These are phyloP conservation scores for Epichloe gansuensis DNA, from an alignment of 2,329 filamentous ascomycete species.

Conservation along the genomic window DNA sequence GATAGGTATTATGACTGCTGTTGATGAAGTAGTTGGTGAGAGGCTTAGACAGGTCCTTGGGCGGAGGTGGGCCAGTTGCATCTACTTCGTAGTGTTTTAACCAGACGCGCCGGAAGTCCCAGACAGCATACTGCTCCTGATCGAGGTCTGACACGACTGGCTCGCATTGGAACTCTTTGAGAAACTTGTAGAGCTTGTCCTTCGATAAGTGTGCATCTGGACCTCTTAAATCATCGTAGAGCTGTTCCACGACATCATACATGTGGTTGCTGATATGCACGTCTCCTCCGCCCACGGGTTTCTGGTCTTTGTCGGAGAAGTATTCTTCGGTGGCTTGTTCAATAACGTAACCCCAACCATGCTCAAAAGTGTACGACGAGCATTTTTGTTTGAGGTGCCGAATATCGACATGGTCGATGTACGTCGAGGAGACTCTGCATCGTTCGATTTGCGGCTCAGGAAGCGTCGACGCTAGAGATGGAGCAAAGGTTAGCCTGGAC, in stretches of 20 bases:
- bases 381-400: slow-evolving; percentile 21
- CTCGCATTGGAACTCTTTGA: slow-evolving; percentile 39
- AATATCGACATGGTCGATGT: slow-evolving; percentile 28
- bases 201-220: slow-evolving; percentile 17
- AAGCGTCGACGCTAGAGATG: slow-evolving; percentile 9
- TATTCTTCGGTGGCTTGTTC: slow-evolving; percentile 11
- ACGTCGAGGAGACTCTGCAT: slow-evolving; percentile 16
- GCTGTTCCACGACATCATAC: slow-evolving; percentile 32
- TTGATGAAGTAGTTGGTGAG: slow-evolving; percentile 89
- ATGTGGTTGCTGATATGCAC: slow-evolving; percentile 36
- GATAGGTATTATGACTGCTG: slow-evolving; percentile 89
- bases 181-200: slow-evolving; percentile 34
- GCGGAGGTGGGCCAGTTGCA: slow-evolving; percentile 30
- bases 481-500: slow-evolving; percentile 4
- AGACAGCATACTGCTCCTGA: slow-evolving; percentile 30
- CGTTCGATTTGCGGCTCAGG: slow-evolving; percentile 4
- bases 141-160: slow-evolving; percentile 18
- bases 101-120: slow-evolving; percentile 40
- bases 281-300: slow-evolving; percentile 14
- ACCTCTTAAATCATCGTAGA: slow-evolving; percentile 35
- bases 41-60: slow-evolving; percentile 51
- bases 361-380: slow-evolving; percentile 17
- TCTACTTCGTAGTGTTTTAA: slow-evolving; percentile 30
- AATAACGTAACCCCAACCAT: slow-evolving; percentile 24
- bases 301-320: slow-evolving; percentile 15